Conservation (phyloP, 148 eudicot species). For the Salicornia ramosissima region DNA sequence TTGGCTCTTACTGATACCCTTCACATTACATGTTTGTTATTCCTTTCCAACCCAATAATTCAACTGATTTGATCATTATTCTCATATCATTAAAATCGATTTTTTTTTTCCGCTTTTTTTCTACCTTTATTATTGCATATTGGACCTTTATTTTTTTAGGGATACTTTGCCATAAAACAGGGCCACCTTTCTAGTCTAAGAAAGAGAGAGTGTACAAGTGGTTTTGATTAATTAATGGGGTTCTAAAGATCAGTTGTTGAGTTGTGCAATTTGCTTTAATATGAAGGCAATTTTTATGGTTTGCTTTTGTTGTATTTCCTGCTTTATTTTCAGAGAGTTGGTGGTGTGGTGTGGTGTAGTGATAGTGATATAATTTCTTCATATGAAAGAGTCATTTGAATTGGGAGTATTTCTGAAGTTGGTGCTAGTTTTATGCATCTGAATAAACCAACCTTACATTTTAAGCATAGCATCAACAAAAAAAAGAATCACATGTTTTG, state of each 20-base stretch:
- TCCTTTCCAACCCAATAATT: conserved; percentile 15
- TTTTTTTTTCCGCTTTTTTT: not conserved
- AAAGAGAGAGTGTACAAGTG: too few species aligned
- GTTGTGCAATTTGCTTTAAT: conserved; percentile 27
- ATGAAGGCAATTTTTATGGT: conserved; percentile 17
- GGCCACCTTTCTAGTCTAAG: conserved; percentile 15
- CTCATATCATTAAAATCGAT: conserved; percentile 10
- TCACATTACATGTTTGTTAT: conserved; percentile 22
- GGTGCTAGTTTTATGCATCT: not conserved
- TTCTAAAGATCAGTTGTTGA: not conserved
- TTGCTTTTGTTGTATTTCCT: conserved; percentile 8
- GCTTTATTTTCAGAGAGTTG: conserved; percentile 7
- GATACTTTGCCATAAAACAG: conserved; percentile 3
- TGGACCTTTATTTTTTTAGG: not conserved
- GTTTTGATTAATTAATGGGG: conserved; percentile 12
- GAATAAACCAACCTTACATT: conserved; percentile 25
- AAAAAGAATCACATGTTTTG: not conserved
- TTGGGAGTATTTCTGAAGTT: conserved; percentile 1
- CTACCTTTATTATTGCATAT: not conserved
- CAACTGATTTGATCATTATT: conserved; percentile 15
- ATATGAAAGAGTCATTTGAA: conserved; percentile 15
- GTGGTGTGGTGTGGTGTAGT: too few species aligned
- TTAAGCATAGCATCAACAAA: conserved; percentile 20
- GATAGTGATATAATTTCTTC: conserved; percentile 28
- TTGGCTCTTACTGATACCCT: not conserved